A percentile compares a stretch with the other conserved stretches of the same genome.
Conservation (phyloP, 2,329 filamentous ascomycete genomes). For the Fusarium napiforme region DNA sequence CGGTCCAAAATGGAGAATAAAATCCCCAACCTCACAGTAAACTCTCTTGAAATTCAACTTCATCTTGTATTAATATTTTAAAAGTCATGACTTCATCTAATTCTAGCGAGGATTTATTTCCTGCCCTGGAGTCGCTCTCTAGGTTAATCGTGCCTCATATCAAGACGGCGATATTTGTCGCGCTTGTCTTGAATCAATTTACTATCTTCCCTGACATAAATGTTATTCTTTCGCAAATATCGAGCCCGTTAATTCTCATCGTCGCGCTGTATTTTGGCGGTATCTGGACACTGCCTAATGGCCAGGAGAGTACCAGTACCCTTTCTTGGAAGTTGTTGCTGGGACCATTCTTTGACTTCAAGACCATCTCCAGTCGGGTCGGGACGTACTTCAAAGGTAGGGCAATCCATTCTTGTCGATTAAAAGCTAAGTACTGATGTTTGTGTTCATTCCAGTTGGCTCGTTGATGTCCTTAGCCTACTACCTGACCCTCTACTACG, state of each 20-base stretch:
- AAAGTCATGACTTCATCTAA: conserved; percentile 23
- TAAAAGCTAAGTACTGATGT: too few relatives aligned
- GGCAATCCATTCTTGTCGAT: too few relatives aligned
- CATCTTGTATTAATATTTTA: background rate
- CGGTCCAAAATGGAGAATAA: background rate
- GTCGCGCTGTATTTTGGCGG: conserved; percentile 13
- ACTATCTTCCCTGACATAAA: conserved; percentile 1
- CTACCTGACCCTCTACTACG: conserved; percentile 18
- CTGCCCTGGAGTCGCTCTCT: conserved; percentile 22
- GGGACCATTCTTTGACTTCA: conserved; percentile 8
- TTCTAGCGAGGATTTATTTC: conserved; percentile 26
- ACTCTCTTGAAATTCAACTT: rapidly evolving
- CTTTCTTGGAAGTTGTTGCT: conserved; percentile 2
- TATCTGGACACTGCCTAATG: conserved; percentile 8
- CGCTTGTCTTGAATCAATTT: conserved; percentile 22
- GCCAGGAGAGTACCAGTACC: background rate
- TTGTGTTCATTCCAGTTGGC: background rate
- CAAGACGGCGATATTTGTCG: conserved; percentile 17
- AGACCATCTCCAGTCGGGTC: conserved; percentile 9
- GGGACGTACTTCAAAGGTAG: conserved; percentile 28
- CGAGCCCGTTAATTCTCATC: conserved; percentile 5
- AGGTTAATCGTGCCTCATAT: conserved; percentile 18
- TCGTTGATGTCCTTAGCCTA: conserved; percentile 20
- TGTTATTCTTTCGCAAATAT: conserved; percentile 10
- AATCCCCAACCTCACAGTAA: background rate